These are phyloP conservation scores for Aurantiochytrium sp. DNA, from an alignment of 108 stramenopile species.

Conservation along the genomic window DNA sequence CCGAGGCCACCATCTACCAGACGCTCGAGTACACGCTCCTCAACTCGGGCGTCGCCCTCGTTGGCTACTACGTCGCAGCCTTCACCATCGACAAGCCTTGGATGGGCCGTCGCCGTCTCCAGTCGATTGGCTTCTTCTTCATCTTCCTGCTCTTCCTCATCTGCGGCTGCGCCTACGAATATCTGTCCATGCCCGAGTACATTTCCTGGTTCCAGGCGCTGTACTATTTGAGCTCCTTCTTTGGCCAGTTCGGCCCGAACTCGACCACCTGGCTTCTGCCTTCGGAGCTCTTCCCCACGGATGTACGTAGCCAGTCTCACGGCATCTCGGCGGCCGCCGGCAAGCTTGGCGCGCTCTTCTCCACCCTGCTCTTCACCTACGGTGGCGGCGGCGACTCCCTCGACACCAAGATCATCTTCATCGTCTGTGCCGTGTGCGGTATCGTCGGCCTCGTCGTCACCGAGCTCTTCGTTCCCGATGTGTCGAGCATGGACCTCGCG, in stretches of 20 bases:
- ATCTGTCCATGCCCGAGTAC: neutral
- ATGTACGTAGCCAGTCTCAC: constrained; percentile 50
- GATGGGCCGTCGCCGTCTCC: constrained; percentile 53
- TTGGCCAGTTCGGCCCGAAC: constrained; percentile 60
- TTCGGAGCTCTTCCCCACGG: constrained; percentile 54
- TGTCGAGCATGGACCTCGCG: neutral
- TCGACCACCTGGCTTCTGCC: constrained; percentile 64
- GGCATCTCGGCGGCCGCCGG: constrained; percentile 61
- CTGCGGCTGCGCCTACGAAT: neutral
- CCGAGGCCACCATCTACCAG: neutral
- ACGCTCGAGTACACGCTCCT: constrained; percentile 26
- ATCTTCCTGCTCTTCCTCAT: constrained; percentile 35
- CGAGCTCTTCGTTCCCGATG: neutral
- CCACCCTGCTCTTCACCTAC: constrained; percentile 23
- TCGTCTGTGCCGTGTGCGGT: neutral
- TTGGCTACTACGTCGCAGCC: constrained; percentile 55
- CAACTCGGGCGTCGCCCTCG: constrained; percentile 42
- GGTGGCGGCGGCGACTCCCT: neutral
- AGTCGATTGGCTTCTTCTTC: constrained; percentile 47
- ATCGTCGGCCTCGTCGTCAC: neutral
- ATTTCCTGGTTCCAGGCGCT: constrained; percentile 18
- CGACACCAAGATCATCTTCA: neutral
- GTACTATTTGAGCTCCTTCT: constrained; percentile 55
- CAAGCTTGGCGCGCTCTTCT: constrained; percentile 44
- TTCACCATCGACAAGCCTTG: constrained; percentile 29